Base-by-base conservation (phyloP, 768 basidiomycete species). In the Collybia sp. region DNA sequence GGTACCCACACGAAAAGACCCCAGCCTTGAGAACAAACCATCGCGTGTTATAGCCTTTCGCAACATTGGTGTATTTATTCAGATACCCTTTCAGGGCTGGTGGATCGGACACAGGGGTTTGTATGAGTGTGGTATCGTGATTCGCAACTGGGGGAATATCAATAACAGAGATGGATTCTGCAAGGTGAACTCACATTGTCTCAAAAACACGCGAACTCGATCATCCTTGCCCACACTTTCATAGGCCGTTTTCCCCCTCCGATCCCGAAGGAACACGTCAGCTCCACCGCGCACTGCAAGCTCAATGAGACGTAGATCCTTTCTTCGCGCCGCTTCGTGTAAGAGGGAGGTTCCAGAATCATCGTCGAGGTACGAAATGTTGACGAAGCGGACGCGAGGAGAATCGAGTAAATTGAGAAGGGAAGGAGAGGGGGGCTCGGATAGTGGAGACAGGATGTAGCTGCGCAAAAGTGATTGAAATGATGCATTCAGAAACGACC, bases 1-100 rank as follows among this genome's bases (percentile, higher is more conserved):
- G 87, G 18, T 59, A 89, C 25, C 25, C 25, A 25, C 90, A 93
- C 13, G 88, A 90, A n/a, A 94, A 62, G 18, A 88, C 71, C 0
- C 92, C 93, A 44, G 85, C 79, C 56, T 88, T 84, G 15, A 96
- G 75, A 0, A 95, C 90, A 58, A 97, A 95, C 92, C 93, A 96
- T 1, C 93, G 74, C 0, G 88, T 86, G 48, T 82, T 83, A 60
- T 93, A 95, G 0, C 94, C 93, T 54, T 82, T 84, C 0, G 91
- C 90, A 33, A 96, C 88, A 54, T 96, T 97, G 1, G 86, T 83
- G 59, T 93, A 96, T 62, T 97, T 97, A 63, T 88, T 91, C 15
- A 92, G 68, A 58, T 91, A 91, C 0, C 89, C 91, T 51, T 79
- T 82, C 46, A 90, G 63, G 2, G 72, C 62, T 0, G 85, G 82